Conservation (phyloP, 768 basidiomycete species). For the Mycena venus region DNA sequence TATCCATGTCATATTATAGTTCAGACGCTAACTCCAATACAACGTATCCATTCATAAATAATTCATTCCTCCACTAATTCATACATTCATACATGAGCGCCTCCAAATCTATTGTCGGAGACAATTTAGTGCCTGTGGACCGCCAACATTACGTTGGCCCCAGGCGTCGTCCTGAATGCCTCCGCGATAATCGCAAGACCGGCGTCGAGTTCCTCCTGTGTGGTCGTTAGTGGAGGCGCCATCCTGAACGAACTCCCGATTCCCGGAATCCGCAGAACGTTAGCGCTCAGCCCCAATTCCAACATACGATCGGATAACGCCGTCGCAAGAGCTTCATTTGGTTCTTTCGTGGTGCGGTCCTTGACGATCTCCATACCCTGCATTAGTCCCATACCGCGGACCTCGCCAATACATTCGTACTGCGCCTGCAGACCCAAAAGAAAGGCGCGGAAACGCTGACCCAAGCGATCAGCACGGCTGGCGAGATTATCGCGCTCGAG, state of each 20-base stretch:
- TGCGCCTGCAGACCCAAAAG: conserved; percentile 34
- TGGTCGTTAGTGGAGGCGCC: conserved; percentile 35
- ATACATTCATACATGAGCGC: no score
- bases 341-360: conserved; percentile 33
- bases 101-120: not conserved
- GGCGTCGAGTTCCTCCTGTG: conserved; percentile 33
- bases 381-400: conserved; percentile 37
- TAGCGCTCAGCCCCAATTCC: conserved; percentile 37
- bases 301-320: conserved; percentile 34
- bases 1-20: no score
- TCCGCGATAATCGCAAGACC: conserved; percentile 36
- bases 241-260: conserved; percentile 37
- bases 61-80: not conserved
- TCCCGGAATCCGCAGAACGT: conserved; percentile 36
- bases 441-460: conserved; percentile 33
- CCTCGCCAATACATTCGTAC: conserved; percentile 37
- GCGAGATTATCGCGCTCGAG: conserved; percentile 38
- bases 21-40: not conserved
- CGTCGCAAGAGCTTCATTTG: conserved; percentile 32
- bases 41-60: not conserved
- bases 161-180: conserved; percentile 31
- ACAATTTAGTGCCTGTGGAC: conserved; percentile 2
- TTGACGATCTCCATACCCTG: conserved; percentile 38
- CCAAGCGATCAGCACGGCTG: conserved; percentile 26
- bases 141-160: conserved; percentile 25